Base-by-base conservation (phyloP, 306 rosid species). In the Casuarina glauca region DNA sequence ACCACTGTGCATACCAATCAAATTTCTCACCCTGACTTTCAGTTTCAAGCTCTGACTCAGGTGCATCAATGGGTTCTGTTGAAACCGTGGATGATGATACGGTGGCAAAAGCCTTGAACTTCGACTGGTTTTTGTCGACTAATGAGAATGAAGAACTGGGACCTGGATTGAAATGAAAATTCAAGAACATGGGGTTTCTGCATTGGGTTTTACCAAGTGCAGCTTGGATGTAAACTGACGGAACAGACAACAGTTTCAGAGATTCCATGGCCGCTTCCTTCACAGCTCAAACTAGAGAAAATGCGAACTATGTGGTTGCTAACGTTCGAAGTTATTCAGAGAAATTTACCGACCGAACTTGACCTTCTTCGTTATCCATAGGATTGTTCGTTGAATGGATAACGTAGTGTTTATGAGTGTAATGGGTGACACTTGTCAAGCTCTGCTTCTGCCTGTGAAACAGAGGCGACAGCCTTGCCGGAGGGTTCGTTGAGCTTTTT, bases 1-100 rank as follows among this genome's bases (percentile, higher is more conserved):
- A 20, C 26, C 26, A 20, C 26, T 20, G 26, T 20, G 26, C 26
- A 20, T 87, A 90, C 98, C 98, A 90, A 35, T 94, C 95, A 70
- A 92, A 92, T 58, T 86, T 88, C 75, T 82, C 88, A 4, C 58
- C 82, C 5, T 55, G 46, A 48, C 76, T 55, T 49, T 60, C 79
- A 46, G 32, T 69, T 78, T 86, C 86, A 36, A 64, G 67, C 42
- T 74, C 80, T 70, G 80, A 38, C 81, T 76, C 84, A 9, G 84
- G 55, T 36, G 88, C 79, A 76, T 75, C 82, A 5, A 57, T 76
- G 4, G 78, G 70, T 19, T 93, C 88, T 50, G 89, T 81, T 42
- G 90, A 73, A 36, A 85, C 78, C 57, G 93, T 78, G 13, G 97
- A 84, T 60, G 94, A 87, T 20, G 51, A 46, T 13, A 83, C 38